Base-by-base conservation (phyloP, 2,329 filamentous ascomycete species). In the Delphinella strobiligena region DNA sequence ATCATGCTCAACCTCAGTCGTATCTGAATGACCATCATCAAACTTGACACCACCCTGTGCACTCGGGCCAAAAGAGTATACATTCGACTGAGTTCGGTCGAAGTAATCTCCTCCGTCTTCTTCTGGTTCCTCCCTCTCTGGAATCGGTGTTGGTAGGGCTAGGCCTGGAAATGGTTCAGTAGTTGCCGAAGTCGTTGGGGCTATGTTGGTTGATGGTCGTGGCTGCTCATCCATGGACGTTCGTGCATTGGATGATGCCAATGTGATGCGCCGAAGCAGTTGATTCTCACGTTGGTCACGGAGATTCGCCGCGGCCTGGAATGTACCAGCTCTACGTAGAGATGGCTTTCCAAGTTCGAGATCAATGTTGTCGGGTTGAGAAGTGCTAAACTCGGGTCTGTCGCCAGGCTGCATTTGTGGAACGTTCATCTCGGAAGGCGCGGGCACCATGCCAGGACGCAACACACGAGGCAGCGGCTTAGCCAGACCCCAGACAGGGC, bases 361-460 rank as follows among this genome's bases (percentile, higher is more conserved):
- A 12, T 27, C 22, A 27, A 7, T 12, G 12, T 7, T 27, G 12
- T 27, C 22, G 7, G 7, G 12, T 27, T 27, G 22, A 7, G 22
- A 27, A 7, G 7, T 12, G 22, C 12, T 27, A 12, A n/a, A n/a
- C n/a, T 27, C 22, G 12, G 22, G 22, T 12, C 12, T 7, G 7
- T 27, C 7, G 22, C 22, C 22, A 27, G 22, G 7, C 7, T 27
- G 7, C 12, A 7, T 12, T 27, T 27, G 22, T 12, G 22, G 22
- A 27, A 27, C 7, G 12, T 27, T 27, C 22, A 27, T 27, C 12
- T 27, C 22, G 7, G 22, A 27, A 7, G 39, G 29, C 1, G 39
- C 37, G 4, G 39, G 39, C 1, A 42, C 36, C 40, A 42, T 42
- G 16, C 40, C 40, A 8, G 40, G 40, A n/a, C 40, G 31, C 24